These are phyloP conservation scores for Colletotrichum acutatum DNA, from an alignment of 2,329 filamentous ascomycete genomes.

Conservation along the genomic window DNA sequence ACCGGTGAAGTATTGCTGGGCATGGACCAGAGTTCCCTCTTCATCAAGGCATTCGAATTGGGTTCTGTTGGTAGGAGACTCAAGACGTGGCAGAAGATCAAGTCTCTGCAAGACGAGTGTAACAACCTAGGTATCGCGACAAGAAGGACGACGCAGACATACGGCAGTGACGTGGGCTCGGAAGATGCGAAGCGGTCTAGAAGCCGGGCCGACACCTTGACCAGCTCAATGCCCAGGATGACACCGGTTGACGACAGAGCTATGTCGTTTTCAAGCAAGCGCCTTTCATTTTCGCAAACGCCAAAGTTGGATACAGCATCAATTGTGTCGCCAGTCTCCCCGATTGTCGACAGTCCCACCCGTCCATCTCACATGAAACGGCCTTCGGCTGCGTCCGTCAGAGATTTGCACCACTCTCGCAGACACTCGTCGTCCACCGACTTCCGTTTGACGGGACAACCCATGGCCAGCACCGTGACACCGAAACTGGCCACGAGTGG, in stretches of 20 bases:
- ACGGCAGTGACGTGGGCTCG: constrained; percentile 68
- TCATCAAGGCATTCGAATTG: constrained; percentile 94
- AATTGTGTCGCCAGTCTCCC: constrained; percentile 53
- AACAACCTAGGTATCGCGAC: constrained; percentile 60
- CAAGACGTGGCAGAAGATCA: constrained; percentile 98
- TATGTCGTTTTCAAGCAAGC: constrained; percentile 58
- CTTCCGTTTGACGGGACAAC: constrained; percentile 60
- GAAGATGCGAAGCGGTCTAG: constrained; percentile 62
- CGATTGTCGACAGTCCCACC: constrained; percentile 57
- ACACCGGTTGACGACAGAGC: constrained; percentile 56
- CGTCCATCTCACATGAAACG: constrained; percentile 64
- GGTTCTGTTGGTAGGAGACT: constrained; percentile 89
- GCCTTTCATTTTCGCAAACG: constrained; percentile 62
- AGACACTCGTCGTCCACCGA: constrained; percentile 86
- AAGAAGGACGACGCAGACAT: constrained; percentile 65
- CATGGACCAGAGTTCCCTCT: constrained; percentile 95
- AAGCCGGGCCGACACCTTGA: constrained; percentile 69
- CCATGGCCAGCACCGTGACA: constrained; percentile 45
- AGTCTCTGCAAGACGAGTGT: constrained; percentile 88
- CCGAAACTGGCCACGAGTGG: constrained; percentile 57
- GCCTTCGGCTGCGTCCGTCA: constrained; percentile 84
- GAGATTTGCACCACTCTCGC: constrained; percentile 84
- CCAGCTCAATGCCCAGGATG: constrained; percentile 55
- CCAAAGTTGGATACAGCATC: constrained; percentile 59
- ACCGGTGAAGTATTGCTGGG: constrained; percentile 91